Percentiles rank a stretch among this genome's conserved stretches.
These are phyloP conservation scores for Yarrowia hollandica DNA, from an alignment of 805 yeast species.

Conservation along the genomic window DNA sequence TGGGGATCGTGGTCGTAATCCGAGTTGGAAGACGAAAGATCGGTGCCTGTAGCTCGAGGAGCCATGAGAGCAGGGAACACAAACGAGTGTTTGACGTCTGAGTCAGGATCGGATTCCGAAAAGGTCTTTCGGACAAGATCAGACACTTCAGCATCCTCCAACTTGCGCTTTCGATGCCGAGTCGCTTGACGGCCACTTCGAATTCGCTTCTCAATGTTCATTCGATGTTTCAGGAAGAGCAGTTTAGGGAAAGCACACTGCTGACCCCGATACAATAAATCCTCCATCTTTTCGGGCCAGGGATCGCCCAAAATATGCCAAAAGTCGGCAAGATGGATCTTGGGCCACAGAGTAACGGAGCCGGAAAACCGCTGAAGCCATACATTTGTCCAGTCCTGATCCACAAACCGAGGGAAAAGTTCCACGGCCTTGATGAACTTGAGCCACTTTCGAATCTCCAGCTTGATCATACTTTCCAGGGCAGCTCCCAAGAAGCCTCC, in stretches of 20 bases:
- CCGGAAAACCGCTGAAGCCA: conserved; percentile 77
- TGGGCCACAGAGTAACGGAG: conserved; percentile 74
- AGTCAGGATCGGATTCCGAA: conserved; percentile 12
- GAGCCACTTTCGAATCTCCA: conserved; percentile 77
- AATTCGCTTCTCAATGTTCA: conserved; percentile 64
- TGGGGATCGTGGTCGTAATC: background rate
- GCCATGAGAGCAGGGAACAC: conserved; percentile 6
- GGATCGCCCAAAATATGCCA: conserved; percentile 70
- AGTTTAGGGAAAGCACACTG: conserved; percentile 65
- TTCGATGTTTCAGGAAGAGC: conserved; percentile 61
- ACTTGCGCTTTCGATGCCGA: conserved; percentile 8
- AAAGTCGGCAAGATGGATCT: conserved; percentile 58
- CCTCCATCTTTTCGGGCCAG: conserved; percentile 53
- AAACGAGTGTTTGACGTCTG: conserved; percentile 23
- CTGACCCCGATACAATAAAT: conserved; percentile 63
- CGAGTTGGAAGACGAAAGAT: conserved; percentile 12
- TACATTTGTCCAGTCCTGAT: conserved; percentile 78
- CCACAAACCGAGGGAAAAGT: conserved; percentile 63
- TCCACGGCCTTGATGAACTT: conserved; percentile 65
- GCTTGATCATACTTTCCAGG: conserved; percentile 63
- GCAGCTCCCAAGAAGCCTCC: conserved; percentile 80
- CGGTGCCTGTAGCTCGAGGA: background rate
- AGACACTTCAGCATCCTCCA: background rate
- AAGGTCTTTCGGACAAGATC: conserved; percentile 10
- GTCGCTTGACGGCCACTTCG: conserved; percentile 39